Base-by-base conservation (phyloP, 768 basidiomycete genomes). In the Daedaleopsis nitida region DNA sequence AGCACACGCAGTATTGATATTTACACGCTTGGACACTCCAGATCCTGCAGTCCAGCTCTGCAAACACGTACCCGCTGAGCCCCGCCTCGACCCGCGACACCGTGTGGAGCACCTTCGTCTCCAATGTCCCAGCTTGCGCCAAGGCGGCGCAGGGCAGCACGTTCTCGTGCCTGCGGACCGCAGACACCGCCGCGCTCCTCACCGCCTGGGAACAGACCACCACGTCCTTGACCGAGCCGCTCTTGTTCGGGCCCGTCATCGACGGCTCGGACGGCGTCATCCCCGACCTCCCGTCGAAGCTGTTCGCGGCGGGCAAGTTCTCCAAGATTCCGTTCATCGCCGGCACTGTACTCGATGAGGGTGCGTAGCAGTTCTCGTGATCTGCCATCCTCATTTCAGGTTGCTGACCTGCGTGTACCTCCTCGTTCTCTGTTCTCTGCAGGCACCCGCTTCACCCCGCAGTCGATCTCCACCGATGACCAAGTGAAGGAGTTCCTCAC, bases 261-360 rank as follows among this genome's bases (percentile, higher is more conserved):
- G 81, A 83, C 52, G 79, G 80, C 1, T 71, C 70, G 3, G 72
- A 68, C 0, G 79, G 80, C 1, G 52, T 82, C 2, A 66, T 78
- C 43, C 76, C 76, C 1, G 80, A 77, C 45, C 61, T 73, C 14
- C 75, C 78, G 4, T 79, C 80, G 3, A 69, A 55, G 34, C 69
- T 79, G 10, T 44, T 70, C 23, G 62, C 73, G 55, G 1, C 63
- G 55, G 63, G 77, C 0, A 69, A 70, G 0, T 79, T 79, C 59
- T 71, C 76, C 2, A 65, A 66, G n/a, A 57, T 83, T 2, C 81
- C 81, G 0, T 78, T 80, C 62, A 81, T 83, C 24, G 66, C 77
- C 47, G 81, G 81, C 16, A 76, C 77, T 6, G 75, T 72, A 59
- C 68, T 77, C 4, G 80, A 83, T 64, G 81, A 82, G 73, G 80